phyloP scores from a whole-genome alignment of 2,329 filamentous ascomycete genomes.

The Aspergillus melleus region DNA sequence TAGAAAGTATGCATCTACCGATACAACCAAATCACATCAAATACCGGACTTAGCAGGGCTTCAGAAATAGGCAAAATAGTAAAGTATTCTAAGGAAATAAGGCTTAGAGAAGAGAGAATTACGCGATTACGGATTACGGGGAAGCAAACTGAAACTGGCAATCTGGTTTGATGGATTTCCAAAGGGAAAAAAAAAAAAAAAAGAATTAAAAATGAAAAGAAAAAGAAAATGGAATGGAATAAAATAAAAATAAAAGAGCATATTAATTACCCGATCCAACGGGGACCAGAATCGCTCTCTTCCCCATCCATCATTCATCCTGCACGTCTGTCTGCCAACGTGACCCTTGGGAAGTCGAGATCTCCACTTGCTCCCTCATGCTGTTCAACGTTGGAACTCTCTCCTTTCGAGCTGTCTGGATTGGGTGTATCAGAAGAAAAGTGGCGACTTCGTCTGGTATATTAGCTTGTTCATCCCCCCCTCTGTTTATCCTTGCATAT shows the following conservation, averaged over 20 bases:
- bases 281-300: constrained; percentile 5
- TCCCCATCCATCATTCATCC: constrained; percentile 5
- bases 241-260: constrained; percentile 8
- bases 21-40: background rate
- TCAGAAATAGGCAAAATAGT: background rate
- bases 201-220: background rate
- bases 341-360: constrained; percentile 17
- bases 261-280: constrained; percentile 21
- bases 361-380: constrained; percentile 16
- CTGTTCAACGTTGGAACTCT: constrained; percentile 13
- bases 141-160: background rate
- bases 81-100: background rate
- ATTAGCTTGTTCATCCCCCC: constrained; percentile 6
- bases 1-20: background rate
- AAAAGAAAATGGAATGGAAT: constrained; percentile 2
- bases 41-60: background rate
- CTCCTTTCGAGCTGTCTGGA: constrained; percentile 1
- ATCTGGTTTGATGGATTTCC: background rate
- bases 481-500: constrained; percentile 16
- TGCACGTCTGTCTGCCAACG: constrained; percentile 16
- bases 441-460: constrained; percentile 14
- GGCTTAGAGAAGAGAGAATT: background rate
- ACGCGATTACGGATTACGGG: background rate
- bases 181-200: background rate
- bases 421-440: constrained; percentile 4